Evolutionary conservation across 257 asterid genomes (phyloP), one percentile per base, ranked within the genome.

Genomic region (Cruciata laevipes): DNA sequence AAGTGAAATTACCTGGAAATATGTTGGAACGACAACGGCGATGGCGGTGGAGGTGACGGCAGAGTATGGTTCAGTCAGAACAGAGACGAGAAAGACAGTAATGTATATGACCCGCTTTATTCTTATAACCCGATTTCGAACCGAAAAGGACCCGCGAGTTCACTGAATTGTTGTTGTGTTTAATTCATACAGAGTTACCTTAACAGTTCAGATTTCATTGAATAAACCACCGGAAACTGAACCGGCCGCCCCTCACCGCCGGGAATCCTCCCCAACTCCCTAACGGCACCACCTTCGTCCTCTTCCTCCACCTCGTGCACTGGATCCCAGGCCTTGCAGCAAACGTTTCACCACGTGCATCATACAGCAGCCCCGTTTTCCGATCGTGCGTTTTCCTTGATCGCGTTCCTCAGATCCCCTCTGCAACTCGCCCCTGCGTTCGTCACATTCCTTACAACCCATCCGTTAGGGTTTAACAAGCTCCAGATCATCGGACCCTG

Each of bases 291-390:
- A 55, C 63, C 72, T 18, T 84, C 85, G 3, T 49, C 77, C 11
- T 69, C 63, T 17, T 85, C 87, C 8, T 81, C 86, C 30, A 81
- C 76, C 69, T 85, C 89, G 61, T 74, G 78, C 44, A 76, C 83
- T 20, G 83, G 71, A 3, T 12, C 86, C 89, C 1, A 79, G 60
- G 21, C 75, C 74, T 44, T 85, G 91, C 7, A 87, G 73, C 69
- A 87, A 63, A 33, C 84, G 76, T 65, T 79, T 75, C 16, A 79
- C 77, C 27, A 87, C 95, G 27, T 76, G 82, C 79, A 76, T 80
- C 85, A 83, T 76, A 66, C 87, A 83, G 58, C 87, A 83, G 0
- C 82, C 85, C 0, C 70, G 75, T 10, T 20, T 75, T 0, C 77
- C 75, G 27, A 80, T 78, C 32, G 80, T 7, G 87, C 70, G 58